Percentiles rank a stretch among this genome's conserved stretches.
Evolutionary conservation across 176 grass and related monocot genomes (phyloP).

Genomic region (Chrysopogon serrulatus): DNA sequence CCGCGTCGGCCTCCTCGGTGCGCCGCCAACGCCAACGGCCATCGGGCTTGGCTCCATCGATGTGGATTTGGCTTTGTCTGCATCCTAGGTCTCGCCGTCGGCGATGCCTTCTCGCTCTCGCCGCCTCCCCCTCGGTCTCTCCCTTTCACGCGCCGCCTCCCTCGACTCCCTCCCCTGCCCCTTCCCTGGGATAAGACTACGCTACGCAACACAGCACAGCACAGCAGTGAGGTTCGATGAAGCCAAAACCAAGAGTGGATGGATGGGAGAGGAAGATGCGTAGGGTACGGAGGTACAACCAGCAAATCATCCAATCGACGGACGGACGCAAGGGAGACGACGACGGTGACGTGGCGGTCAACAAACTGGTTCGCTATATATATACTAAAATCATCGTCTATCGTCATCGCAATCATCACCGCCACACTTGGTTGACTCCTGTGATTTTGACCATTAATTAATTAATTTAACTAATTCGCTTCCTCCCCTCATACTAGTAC

Average conservation of each 20-base stretch:
- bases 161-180: not conserved
- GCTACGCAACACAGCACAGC: not conserved
- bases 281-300: not conserved
- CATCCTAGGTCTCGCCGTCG: conserved; percentile 29
- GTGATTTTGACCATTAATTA: no score
- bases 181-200: not conserved
- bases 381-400: not conserved
- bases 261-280: not conserved
- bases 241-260: not conserved
- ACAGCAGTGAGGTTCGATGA: not conserved
- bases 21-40: not conserved
- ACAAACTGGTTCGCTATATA: no score
- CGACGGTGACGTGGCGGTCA: no score
- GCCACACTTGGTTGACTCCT: not conserved
- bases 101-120: not conserved
- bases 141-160: not conserved
- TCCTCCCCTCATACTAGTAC: no score
- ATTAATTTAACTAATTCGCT: no score
- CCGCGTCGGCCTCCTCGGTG: not conserved
- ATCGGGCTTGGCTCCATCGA: conserved; percentile 32
- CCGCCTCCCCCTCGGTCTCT: not conserved
- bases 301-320: no score
- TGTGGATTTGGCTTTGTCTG: not conserved
- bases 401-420: not conserved
- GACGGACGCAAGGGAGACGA: no score